A percentile compares a stretch with the other conserved stretches of the same genome.
These are phyloP conservation scores for Arthrobotrys megalospora DNA, from an alignment of 2,329 filamentous ascomycete species.

Conservation along the genomic window DNA sequence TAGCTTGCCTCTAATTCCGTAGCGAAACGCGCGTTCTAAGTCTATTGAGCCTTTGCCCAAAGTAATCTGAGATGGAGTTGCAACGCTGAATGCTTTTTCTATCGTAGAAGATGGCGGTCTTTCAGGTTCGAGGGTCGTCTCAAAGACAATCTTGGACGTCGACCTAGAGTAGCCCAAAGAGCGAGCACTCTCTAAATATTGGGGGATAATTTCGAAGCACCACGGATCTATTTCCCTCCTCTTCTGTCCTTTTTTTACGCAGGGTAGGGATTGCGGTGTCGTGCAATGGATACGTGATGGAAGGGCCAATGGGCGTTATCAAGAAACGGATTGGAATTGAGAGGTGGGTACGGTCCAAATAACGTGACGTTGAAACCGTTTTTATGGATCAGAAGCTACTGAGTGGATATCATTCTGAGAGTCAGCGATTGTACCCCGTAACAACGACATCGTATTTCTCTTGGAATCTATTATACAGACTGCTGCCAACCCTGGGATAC, in stretches of 20 bases:
- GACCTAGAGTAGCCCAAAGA: too few relatives aligned
- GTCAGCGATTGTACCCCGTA: conserved; percentile 19
- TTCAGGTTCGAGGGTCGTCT: neutral
- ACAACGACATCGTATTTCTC: conserved; percentile 17
- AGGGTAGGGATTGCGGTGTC: neutral
- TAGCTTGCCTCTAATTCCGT: neutral
- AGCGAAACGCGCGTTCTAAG: neutral
- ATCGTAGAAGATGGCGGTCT: neutral
- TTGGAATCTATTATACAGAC: conserved; percentile 22
- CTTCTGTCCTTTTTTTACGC: too few relatives aligned
- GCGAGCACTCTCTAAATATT: too few relatives aligned
- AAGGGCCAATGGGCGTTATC: conserved; percentile 4
- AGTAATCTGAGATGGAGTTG: too few relatives aligned
- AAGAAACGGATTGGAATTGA: conserved; percentile 10
- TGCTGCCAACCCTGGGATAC: neutral
- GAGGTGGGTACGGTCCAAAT: conserved; percentile 43
- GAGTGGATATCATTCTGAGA: conserved; percentile 41
- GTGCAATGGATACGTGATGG: neutral
- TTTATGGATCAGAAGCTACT: conserved; percentile 47
- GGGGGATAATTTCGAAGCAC: too few relatives aligned
- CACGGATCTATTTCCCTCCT: too few relatives aligned
- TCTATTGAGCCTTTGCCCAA: neutral
- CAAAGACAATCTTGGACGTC: too few relatives aligned
- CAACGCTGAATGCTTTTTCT: too few relatives aligned
- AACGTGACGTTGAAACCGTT: conserved; percentile 58